A percentile compares a stretch with the other conserved stretches of the same genome.
These are phyloP conservation scores for Exophiala sp. DNA, from an alignment of 2,329 filamentous ascomycete genomes.

Conservation along the genomic window DNA sequence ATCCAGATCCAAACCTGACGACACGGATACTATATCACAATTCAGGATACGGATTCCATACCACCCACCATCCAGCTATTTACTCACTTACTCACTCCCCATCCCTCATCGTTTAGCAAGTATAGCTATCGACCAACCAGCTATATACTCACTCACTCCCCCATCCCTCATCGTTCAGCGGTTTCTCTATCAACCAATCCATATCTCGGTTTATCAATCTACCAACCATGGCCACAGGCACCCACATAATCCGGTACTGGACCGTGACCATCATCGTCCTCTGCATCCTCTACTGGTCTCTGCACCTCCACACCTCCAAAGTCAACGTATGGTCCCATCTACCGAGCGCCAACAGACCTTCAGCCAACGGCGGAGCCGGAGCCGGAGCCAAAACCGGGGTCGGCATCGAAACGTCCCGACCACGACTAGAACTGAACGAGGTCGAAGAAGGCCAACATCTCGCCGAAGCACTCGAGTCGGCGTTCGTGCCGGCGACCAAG, in stretches of 20 bases:
- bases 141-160: no score
- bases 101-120: no score
- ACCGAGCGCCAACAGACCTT: not conserved
- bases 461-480: slow-evolving; percentile 1
- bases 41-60: no score
- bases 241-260: not conserved
- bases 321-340: not conserved
- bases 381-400: not conserved
- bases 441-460: slow-evolving; percentile 3
- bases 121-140: no score
- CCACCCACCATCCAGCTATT: no score
- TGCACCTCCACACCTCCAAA: not conserved
- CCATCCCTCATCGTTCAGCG: no score
- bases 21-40: no score
- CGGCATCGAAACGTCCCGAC: not conserved
- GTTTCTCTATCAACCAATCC: no score
- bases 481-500: not conserved
- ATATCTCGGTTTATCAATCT: no score
- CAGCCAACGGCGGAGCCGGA: not conserved
- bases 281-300: slow-evolving; percentile 2
- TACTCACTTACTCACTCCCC: no score
- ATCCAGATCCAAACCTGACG: no score
- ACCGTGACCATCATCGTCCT: not conserved
- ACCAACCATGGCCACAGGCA: not conserved
- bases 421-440: not conserved